Evolutionary conservation across 495 filamentous ascomycete genomes (phyloP).

Genomic region (Penicillium malachiteum): DNA sequence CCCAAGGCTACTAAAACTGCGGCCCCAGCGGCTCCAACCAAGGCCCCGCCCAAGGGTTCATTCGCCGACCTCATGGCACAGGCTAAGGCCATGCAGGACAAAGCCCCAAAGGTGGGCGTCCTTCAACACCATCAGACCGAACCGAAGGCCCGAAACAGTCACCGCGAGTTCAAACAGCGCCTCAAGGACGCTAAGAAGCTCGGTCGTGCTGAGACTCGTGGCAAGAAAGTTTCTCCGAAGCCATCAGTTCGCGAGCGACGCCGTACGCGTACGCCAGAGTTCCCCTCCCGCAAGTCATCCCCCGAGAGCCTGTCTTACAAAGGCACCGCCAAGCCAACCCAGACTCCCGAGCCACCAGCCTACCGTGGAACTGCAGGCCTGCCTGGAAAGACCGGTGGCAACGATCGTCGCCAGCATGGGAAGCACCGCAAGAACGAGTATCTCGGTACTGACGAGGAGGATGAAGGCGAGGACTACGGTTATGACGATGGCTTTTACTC

Average conservation of each 20-base stretch:
- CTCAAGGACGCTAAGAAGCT: slow-evolving; percentile 33
- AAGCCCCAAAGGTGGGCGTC: slow-evolving; percentile 35
- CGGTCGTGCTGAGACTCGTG: slow-evolving; percentile 31
- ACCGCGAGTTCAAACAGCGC: slow-evolving; percentile 40
- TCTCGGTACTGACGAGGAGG: slow-evolving; percentile 48
- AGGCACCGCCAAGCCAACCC: slow-evolving; percentile 51
- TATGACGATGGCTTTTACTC: slow-evolving; percentile 56
- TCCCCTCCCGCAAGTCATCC: not conserved
- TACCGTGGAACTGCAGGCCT: slow-evolving; percentile 59
- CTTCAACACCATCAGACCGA: slow-evolving; percentile 37
- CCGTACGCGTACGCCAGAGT: not conserved
- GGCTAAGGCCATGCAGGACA: slow-evolving; percentile 38
- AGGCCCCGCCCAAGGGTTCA: slow-evolving; percentile 43
- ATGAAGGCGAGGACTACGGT: slow-evolving; percentile 46
- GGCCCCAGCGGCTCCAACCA: slow-evolving; percentile 15
- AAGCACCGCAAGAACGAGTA: slow-evolving; percentile 45
- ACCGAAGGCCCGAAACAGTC: slow-evolving; percentile 41
- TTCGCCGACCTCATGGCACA: slow-evolving; percentile 44
- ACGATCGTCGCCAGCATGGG: slow-evolving; percentile 37
- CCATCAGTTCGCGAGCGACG: not conserved
- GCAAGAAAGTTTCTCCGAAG: slow-evolving; percentile 27
- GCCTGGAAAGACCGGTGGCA: slow-evolving; percentile 24
- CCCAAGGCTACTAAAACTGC: slow-evolving; percentile 6
- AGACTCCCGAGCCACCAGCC: slow-evolving; percentile 29
- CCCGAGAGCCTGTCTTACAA: slow-evolving; percentile 44